These are phyloP conservation scores for Kodamaea arcana DNA, from an alignment of 1,139 yeast species.

Conservation along the genomic window DNA sequence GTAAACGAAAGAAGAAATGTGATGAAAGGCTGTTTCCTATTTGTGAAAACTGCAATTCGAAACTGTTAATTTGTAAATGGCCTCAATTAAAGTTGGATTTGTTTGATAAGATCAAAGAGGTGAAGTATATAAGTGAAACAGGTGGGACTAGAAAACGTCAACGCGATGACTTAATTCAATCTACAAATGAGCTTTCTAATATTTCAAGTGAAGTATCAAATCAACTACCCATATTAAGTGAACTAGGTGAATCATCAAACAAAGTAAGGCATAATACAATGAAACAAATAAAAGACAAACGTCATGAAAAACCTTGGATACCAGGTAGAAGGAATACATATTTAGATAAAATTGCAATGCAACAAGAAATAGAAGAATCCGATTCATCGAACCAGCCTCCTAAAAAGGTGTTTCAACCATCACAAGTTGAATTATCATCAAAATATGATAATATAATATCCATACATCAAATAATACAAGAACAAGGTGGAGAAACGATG, in stretches of 20 bases:
- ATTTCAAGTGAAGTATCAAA: neutral
- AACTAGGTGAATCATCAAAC: too few species aligned
- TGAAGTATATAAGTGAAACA: conserved; percentile 21
- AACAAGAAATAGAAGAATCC: conserved; percentile 28
- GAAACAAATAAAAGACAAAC: too few species aligned
- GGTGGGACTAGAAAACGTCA: neutral
- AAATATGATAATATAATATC: too few species aligned
- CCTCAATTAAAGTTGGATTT: conserved; percentile 26
- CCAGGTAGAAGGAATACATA: conserved; percentile 12
- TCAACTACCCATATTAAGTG: too few species aligned
- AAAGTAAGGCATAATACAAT: too few species aligned
- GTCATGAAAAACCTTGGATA: neutral
- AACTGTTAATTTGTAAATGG: conserved; percentile 30
- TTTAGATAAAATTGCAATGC: conserved; percentile 37
- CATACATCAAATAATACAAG: too few species aligned
- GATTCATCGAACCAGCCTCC: too few species aligned
- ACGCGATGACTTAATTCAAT: too few species aligned
- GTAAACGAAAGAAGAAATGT: conserved; percentile 38
- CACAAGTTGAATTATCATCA: too few species aligned
- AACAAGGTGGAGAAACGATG: too few species aligned
- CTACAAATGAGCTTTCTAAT: too few species aligned
- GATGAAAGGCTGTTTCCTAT: conserved; percentile 36
- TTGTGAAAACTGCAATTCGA: conserved; percentile 28
- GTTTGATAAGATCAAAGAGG: conserved; percentile 22
- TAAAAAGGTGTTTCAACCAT: too few species aligned